phyloP scores from a whole-genome alignment of 495 filamentous ascomycete genomes.

The Penicillium canescens region DNA sequence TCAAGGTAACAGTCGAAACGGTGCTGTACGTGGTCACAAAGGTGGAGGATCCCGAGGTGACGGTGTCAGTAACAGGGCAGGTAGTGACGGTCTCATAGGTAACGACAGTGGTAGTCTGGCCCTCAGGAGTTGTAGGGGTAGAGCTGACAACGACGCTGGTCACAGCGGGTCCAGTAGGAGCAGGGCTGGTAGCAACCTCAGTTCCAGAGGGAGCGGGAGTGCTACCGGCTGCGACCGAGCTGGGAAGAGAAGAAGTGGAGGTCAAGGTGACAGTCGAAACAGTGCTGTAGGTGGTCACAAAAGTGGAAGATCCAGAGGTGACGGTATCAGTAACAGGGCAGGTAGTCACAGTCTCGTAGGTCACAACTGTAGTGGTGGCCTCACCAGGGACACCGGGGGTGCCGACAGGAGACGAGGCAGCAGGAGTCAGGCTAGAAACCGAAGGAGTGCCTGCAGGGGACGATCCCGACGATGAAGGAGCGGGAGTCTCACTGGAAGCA shows the following conservation, averaged over 20 bases:
- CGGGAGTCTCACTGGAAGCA: neutral
- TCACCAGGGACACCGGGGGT: slow-evolving; percentile 10
- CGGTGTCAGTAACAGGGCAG: slow-evolving; percentile 42
- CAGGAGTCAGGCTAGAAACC: neutral
- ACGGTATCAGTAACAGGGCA: slow-evolving; percentile 42
- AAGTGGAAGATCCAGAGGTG: slow-evolving; percentile 33
- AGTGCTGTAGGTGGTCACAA: slow-evolving; percentile 37
- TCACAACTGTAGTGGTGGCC: slow-evolving; percentile 11
- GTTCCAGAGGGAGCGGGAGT: slow-evolving; percentile 11
- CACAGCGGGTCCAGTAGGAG: slow-evolving; percentile 1
- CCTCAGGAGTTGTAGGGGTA: slow-evolving; percentile 12
- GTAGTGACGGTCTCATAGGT: slow-evolving; percentile 43
- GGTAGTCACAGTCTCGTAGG: slow-evolving; percentile 38
- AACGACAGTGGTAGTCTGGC: slow-evolving; percentile 26
- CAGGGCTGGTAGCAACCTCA: neutral
- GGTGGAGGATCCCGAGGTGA: slow-evolving; percentile 33
- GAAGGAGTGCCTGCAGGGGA: neutral
- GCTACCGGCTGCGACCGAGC: slow-evolving; percentile 8
- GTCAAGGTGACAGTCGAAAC: slow-evolving; percentile 41
- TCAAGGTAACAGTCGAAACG: slow-evolving; percentile 40
- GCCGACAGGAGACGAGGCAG: neutral
- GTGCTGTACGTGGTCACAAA: slow-evolving; percentile 38
- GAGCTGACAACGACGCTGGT: slow-evolving; percentile 14
- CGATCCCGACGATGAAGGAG: slow-evolving; percentile 1
- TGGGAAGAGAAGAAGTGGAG: slow-evolving; percentile 10